Base-by-base conservation (phyloP, 305 asterid genomes). In the Rubia occidens region DNA sequence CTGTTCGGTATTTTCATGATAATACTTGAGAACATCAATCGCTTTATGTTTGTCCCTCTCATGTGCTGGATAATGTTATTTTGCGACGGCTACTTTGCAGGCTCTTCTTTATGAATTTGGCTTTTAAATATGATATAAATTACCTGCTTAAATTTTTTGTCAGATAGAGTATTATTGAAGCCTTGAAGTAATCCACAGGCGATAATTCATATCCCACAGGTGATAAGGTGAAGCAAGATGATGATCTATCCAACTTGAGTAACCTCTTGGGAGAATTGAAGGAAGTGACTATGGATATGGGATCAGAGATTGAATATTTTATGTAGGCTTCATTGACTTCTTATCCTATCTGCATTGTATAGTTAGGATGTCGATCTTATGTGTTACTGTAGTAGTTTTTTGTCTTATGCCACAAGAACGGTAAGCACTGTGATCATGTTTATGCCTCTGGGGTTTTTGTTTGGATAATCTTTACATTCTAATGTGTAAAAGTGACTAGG, bases 261-360 rank as follows among this genome's bases (percentile, higher is more conserved):
- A 81, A 85, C 68, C 53, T 95, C 24, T 69, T 95, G 84, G 94
- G 93, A 44, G 99, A 95, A 71, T 84, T 95, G 56, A 95, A 95
- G 86, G 79, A 72, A 24, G 91, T 95, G 99, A 96, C 98, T 65
- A 40, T 84, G 42, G 96, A 89, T 29, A 26, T 60, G 14, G 0
- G 11, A n/a, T 63, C 58, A 29, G 14, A 32, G 37, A 29, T 29
- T 29, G 35, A 29, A 29, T 32, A 15, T 72, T 29, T 49, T 6
- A 17, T 39, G 14, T 59, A 18, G 70, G 45, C 2, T 53, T 56
- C 39, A 3, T 10, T 64, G 21, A 15, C 54, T 29, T 51, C 56
- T 64, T 5, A 2, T 3, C 35, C 35, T 32, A 42, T 68, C 20
- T 53, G 39, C 26, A 17, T 17, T 26, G 40, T 37, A 64, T 40